Base-by-base conservation (phyloP, 768 basidiomycete genomes). In the Tulasnella sp. region DNA sequence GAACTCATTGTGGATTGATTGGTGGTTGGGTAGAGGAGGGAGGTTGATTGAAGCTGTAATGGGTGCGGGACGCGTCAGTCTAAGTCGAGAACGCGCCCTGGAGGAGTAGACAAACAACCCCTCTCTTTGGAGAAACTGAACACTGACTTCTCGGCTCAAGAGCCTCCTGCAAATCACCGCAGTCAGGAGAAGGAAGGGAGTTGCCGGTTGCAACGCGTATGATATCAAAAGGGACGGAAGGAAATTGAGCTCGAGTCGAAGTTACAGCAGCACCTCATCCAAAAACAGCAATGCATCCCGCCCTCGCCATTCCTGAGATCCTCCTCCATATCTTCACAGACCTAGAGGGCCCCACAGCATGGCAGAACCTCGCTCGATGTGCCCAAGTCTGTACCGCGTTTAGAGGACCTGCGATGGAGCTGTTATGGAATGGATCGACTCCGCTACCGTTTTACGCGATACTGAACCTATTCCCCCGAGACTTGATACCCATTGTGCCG, bases 11-110 rank as follows among this genome's bases (percentile, higher is more conserved):
- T 28, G 69, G 40, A 44, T 58, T 41, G 12, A 60, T 78, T 42
- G 54, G 42, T 6, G 42, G 73, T 28, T 28, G 34, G 78, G 16
- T 48, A 74, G 60, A 42, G 50, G 77, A 78, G 28, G 24, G 60
- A 64, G 60, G 60, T n/a, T 64, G 77, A 46, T 72, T n/a, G 73
- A 50, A 48, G 78, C 11, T 41, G n/a, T 22, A 44, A 69, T 28
- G 44, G 46, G 40, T 79, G 69, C 77, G 64, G 78, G 78, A 80
- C 78, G 78, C 78, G 78, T 80, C 78, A 80, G 78, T 80, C 64
- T 31, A 72, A 42, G 34, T 60, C 34, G 54, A 28, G 31, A 58
- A 80, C 78, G 78, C 78, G 78, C 41, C 42, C 54, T 78, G 28
- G 18, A 48, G 28, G 31, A 31, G 76, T 77, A 48, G 76, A 77